Evolutionary conservation across 192 early-diverging fungal species (phyloP).

Genomic region (Lobosporangium transversale): DNA sequence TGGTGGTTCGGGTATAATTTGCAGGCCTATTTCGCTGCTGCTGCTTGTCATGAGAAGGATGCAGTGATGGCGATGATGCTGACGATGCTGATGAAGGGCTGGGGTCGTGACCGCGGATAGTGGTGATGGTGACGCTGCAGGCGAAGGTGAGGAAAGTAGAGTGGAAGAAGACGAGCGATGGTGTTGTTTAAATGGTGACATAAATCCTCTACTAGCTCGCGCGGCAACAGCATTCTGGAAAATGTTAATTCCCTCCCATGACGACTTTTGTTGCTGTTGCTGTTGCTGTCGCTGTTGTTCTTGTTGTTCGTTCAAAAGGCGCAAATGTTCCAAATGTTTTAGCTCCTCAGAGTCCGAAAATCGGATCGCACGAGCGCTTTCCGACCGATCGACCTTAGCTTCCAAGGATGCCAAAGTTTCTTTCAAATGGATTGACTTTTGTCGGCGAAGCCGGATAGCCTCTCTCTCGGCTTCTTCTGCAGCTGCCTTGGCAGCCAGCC

Average conservation of each 20-base stretch:
- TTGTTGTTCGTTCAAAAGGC: too few species aligned
- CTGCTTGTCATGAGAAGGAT: not conserved
- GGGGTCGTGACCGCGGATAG: too few species aligned
- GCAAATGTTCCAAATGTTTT: constrained; percentile 40
- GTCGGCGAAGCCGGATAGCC: constrained; percentile 18
- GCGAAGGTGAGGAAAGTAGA: not conserved
- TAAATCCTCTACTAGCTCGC: constrained; percentile 19
- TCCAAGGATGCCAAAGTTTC: constrained; percentile 43
- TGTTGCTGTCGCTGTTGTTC: too few species aligned
- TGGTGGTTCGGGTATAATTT: constrained; percentile 16
- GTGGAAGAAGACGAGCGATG: constrained; percentile 9
- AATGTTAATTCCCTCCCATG: not conserved
- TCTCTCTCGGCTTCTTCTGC: constrained; percentile 38
- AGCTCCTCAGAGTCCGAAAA: constrained; percentile 35
- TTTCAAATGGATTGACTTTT: constrained; percentile 40
- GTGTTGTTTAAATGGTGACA: constrained; percentile 24
- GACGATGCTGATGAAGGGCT: too few species aligned
- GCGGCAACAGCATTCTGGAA: constrained; percentile 22
- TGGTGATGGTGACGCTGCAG: not conserved
- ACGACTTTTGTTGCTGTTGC: not conserved
- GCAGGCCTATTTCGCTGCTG: not conserved
- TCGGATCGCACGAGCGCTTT: constrained; percentile 20
- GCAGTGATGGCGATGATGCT: not conserved
- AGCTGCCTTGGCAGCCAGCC: constrained; percentile 14
- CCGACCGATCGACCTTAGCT: constrained; percentile 18